phyloP scores from a whole-genome alignment of 805 yeast genomes.

The Zygoascus tannicola region DNA sequence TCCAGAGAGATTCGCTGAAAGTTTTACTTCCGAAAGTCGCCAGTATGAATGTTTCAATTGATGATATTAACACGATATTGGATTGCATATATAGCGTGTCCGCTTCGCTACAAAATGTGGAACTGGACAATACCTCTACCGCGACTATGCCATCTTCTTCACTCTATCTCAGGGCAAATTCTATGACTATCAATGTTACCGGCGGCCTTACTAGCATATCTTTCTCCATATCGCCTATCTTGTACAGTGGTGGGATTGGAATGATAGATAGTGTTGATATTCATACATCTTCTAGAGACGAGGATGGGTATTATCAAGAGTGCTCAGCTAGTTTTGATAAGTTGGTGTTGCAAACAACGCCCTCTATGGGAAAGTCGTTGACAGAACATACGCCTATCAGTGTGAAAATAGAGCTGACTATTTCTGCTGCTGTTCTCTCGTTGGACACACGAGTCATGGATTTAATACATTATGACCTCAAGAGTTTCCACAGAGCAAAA shows the following conservation, averaged over 20 bases:
- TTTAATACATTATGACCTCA: neutral
- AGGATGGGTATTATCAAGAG: neutral
- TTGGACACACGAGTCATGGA: neutral
- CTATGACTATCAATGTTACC: neutral
- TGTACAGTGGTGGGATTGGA: neutral
- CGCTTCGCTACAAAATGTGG: neutral
- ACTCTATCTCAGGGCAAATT: constrained; percentile 1
- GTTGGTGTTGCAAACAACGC: neutral
- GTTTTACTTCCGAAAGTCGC: constrained; percentile 9
- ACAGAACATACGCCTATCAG: neutral
- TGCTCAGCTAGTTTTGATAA: neutral
- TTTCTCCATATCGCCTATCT: neutral
- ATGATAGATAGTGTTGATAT: neutral
- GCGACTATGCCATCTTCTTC: neutral
- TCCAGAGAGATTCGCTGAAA: neutral
- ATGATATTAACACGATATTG: constrained; percentile 3
- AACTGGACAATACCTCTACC: neutral
- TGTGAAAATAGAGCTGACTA: neutral
- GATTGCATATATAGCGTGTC: neutral
- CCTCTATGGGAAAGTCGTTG: neutral
- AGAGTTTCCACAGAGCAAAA: neutral
- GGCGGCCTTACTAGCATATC: neutral
- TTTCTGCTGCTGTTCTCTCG: neutral
- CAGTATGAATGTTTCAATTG: neutral
- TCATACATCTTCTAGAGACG: neutral